Conservation (phyloP, 1,139 yeast genomes). For the Eremothecium coryli region DNA sequence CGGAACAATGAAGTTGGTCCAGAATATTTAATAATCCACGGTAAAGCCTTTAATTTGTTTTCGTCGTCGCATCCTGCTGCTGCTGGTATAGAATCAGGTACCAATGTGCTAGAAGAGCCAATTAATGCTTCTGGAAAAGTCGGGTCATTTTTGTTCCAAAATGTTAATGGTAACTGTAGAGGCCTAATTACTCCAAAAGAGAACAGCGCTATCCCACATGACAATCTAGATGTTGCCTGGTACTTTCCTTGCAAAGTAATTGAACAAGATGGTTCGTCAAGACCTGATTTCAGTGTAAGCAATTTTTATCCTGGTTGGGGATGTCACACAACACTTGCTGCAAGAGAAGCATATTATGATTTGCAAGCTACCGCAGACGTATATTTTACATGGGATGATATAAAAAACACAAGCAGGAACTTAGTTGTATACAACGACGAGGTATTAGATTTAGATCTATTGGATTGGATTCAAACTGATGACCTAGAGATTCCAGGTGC, state of each 20-base stretch:
- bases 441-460: constrained; percentile 69
- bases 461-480: constrained; percentile 62
- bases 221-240: constrained; percentile 71
- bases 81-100: constrained; percentile 58
- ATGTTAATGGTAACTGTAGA: constrained; percentile 89
- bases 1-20: constrained; percentile 47
- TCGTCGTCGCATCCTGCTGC: constrained; percentile 71
- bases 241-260: constrained; percentile 86
- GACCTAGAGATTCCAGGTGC: constrained; percentile 65
- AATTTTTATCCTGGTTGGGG: constrained; percentile 76
- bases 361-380: constrained; percentile 63
- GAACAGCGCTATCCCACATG: constrained; percentile 58
- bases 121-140: constrained; percentile 83
- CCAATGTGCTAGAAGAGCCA: constrained; percentile 76
- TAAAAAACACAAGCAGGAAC: constrained; percentile 60
- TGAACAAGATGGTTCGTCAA: constrained; percentile 59
- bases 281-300: constrained; percentile 47
- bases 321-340: constrained; percentile 69
- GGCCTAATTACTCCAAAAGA: constrained; percentile 67
- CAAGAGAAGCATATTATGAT: constrained; percentile 59
- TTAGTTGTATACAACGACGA: constrained; percentile 81
- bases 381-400: constrained; percentile 84
- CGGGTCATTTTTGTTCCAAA: constrained; percentile 83
- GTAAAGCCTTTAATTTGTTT: constrained; percentile 67
- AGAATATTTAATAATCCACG: constrained; percentile 69